Percentiles rank a stretch among this genome's conserved stretches.
phyloP scores from a whole-genome alignment of 1,139 yeast species.

The Sugiyamaella pinicola region DNA sequence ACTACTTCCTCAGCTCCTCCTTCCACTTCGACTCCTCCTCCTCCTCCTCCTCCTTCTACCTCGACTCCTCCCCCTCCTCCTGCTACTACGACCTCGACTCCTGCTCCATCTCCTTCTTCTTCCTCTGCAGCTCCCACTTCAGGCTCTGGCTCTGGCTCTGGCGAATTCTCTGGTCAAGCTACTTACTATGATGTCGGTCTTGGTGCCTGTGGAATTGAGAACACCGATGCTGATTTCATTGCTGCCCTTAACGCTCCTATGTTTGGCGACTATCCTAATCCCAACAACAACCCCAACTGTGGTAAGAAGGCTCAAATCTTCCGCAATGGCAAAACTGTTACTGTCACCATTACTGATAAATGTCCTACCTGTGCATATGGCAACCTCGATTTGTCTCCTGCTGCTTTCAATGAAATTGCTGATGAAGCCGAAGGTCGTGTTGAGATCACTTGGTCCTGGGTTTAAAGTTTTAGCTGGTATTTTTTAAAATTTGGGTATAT shows the following conservation, averaged over 20 bases:
- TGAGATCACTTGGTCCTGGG: conserved; percentile 51
- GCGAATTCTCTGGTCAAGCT: conserved; percentile 53
- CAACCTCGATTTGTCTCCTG: conserved; percentile 56
- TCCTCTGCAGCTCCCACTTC: conserved; percentile 24
- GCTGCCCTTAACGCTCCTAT: conserved; percentile 45
- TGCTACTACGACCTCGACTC: conserved; percentile 32
- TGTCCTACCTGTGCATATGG: conserved; percentile 54
- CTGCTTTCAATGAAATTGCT: conserved; percentile 55
- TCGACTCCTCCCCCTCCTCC: conserved; percentile 25
- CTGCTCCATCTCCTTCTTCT: conserved; percentile 23
- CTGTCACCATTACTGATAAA: conserved; percentile 56
- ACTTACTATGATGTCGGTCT: conserved; percentile 61
- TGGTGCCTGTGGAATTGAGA: conserved; percentile 63
- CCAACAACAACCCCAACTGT: conserved; percentile 51
- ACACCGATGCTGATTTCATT: conserved; percentile 52
- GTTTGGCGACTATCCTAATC: conserved; percentile 41
- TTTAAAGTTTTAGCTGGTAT: conserved; percentile 15
- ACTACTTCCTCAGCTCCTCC: conserved; percentile 25
- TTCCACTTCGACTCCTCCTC: conserved; percentile 20
- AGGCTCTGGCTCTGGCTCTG: conserved; percentile 22
- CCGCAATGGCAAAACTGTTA: conserved; percentile 50
- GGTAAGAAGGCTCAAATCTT: conserved; percentile 51
- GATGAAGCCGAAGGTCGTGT: conserved; percentile 51
- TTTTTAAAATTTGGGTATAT: background rate
- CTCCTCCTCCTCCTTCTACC: conserved; percentile 24